These are phyloP conservation scores for Bromus sterilis DNA, from an alignment of 176 grass and related monocot species.

Conservation along the genomic window DNA sequence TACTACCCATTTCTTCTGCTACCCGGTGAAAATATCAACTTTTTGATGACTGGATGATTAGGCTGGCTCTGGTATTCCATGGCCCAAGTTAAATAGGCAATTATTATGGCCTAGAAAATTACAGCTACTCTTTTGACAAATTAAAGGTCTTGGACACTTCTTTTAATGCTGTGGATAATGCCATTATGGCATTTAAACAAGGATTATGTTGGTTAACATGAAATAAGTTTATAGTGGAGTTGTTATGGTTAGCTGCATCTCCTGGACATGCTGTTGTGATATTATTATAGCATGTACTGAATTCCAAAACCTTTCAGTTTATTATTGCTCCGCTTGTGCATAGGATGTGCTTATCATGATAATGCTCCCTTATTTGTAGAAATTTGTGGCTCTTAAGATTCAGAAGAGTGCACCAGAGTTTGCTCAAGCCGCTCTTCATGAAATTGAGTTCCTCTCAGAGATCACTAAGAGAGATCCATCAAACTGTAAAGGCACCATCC, in stretches of 20 bases:
- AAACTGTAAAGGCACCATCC: constrained; percentile 80
- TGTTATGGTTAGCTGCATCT: neutral
- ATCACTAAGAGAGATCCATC: constrained; percentile 57
- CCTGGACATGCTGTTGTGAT: neutral
- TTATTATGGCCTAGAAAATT: neutral
- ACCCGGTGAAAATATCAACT: neutral
- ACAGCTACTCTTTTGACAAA: neutral
- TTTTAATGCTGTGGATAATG: constrained; percentile 15
- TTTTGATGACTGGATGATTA: neutral
- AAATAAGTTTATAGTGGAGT: neutral
- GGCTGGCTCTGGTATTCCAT: neutral
- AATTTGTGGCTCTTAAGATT: constrained; percentile 90
- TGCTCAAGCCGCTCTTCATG: constrained; percentile 92
- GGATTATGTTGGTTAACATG: neutral
- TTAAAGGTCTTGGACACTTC: neutral
- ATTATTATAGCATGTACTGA: neutral
- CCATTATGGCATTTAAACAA: neutral
- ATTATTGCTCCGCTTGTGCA: neutral
- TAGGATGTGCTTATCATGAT: neutral
- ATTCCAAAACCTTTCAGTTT: neutral
- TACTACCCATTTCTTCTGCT: constrained; percentile 1
- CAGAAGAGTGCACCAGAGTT: constrained; percentile 92
- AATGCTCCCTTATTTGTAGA: constrained; percentile 46
- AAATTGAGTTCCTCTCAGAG: constrained; percentile 80
- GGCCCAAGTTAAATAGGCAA: neutral